These are phyloP conservation scores for Nakazawaea peltata DNA, from an alignment of 805 yeast genomes.

Conservation along the genomic window DNA sequence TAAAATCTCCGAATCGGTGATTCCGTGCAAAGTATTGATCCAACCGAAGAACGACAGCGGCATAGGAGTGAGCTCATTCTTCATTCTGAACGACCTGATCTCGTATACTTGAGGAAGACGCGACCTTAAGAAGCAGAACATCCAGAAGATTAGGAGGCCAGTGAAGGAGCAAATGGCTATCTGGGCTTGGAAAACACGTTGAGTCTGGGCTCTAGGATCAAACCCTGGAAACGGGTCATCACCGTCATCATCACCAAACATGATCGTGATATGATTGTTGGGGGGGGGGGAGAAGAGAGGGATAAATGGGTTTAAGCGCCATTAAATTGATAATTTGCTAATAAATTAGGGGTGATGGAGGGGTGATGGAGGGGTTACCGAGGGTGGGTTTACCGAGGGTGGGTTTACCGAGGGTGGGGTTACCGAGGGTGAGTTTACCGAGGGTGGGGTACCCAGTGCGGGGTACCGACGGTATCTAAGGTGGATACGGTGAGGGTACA, in stretches of 20 bases:
- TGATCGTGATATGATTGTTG: not conserved
- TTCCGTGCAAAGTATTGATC: constrained; percentile 58
- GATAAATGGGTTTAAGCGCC: no score
- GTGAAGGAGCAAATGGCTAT: constrained; percentile 37
- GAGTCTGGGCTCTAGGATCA: constrained; percentile 34
- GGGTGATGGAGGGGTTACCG: no score
- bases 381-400: no score
- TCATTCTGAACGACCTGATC: constrained; percentile 40
- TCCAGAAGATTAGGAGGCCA: constrained; percentile 37
- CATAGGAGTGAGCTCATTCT: constrained; percentile 14
- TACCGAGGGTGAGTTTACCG: no score
- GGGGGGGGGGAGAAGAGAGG: no score
- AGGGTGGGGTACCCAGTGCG: no score
- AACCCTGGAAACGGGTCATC: constrained; percentile 29
- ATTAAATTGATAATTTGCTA: no score
- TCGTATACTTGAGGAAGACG: constrained; percentile 53
- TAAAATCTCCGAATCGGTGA: constrained; percentile 68
- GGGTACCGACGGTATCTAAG: no score
- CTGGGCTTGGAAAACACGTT: constrained; percentile 52
- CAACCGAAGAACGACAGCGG: constrained; percentile 60
- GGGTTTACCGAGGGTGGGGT: no score
- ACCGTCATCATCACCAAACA: constrained; percentile 4
- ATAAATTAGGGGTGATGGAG: no score
- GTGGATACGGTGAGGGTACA: no score
- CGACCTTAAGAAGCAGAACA: constrained; percentile 43